Base-by-base conservation (phyloP, 2,329 filamentous ascomycete genomes). In the Microcyclospora pomicola region DNA sequence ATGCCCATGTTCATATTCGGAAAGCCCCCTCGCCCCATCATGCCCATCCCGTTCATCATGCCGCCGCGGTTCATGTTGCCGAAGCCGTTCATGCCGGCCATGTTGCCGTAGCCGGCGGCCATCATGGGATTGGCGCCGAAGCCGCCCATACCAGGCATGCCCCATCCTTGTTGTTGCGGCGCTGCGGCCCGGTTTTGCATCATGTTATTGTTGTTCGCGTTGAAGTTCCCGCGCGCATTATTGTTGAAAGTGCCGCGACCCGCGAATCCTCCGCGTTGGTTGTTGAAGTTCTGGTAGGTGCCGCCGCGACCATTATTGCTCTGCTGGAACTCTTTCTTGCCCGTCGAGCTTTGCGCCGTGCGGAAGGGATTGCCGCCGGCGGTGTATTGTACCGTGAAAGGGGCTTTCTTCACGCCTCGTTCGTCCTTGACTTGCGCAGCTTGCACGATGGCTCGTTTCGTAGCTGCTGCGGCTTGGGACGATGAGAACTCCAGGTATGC, bases 401-500 rank as follows among this genome's bases (percentile, higher is more conserved):
- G 42, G 15, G 33, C 32, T 28, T 45, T 45, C 42, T 44, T 43
- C 12, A 42, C 42, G 15, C 43, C 45, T 1, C 37, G 41, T 33
- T 36, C 45, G 9, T 40, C 39, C n/a, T 47, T 42, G 15, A 42
- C 47, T 2, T 35, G 44, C 12, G 40, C 36, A 24, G 29, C 40
- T 14, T 44, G 39, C 45, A 94, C 86, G 41, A 96, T 79, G 49
- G 77, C 72, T 50, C 80, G 81, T 61, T 95, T 96, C 6, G 79
- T 73, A 0, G 85, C 84, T 0, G 85, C 87, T 1, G 91, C 80
- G 11, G 85, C 86, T 61, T 93, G 84, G 34, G 81, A 77, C 0
- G 83, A 80, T 16, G 72, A 71, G 52, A 96, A 86, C 52, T 95
- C 84, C 33, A 96, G 66, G 54, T 87, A 96, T 5, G 80, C 85